phyloP scores from a whole-genome alignment of 148 eudicot species.

The Rhododendron henanense region DNA sequence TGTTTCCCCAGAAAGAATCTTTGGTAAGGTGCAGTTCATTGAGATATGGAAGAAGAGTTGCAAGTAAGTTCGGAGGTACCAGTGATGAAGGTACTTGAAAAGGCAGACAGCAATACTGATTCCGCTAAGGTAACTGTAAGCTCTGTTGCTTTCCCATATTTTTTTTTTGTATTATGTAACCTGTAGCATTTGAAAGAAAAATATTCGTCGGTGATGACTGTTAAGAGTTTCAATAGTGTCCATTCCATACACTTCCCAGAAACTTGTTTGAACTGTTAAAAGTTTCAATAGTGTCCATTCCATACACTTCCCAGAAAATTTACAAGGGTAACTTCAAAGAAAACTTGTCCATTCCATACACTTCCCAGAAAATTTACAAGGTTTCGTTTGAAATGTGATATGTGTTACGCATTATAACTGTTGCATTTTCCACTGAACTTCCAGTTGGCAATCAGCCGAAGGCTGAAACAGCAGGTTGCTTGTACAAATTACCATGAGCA shows the following conservation, averaged over 20 bases:
- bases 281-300: background rate
- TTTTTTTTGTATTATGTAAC: background rate
- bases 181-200: background rate
- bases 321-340: background rate
- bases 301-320: background rate
- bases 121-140: conserved; percentile 39
- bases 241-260: background rate
- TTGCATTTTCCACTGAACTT: background rate
- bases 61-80: conserved; percentile 43
- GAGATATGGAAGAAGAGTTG: conserved; percentile 60
- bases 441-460: background rate
- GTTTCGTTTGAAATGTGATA: background rate
- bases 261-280: background rate
- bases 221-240: background rate
- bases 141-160: background rate
- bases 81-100: conserved; percentile 35
- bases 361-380: background rate
- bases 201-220: background rate
- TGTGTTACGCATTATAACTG: background rate
- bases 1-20: background rate
- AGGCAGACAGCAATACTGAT: conserved; percentile 32
- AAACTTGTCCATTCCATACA: background rate
- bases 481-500: background rate
- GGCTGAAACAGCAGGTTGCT: background rate
- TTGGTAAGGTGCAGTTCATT: conserved; percentile 3